Base-by-base conservation (phyloP, 192 early-diverging fungal genomes). In the Dispira parvispora region DNA sequence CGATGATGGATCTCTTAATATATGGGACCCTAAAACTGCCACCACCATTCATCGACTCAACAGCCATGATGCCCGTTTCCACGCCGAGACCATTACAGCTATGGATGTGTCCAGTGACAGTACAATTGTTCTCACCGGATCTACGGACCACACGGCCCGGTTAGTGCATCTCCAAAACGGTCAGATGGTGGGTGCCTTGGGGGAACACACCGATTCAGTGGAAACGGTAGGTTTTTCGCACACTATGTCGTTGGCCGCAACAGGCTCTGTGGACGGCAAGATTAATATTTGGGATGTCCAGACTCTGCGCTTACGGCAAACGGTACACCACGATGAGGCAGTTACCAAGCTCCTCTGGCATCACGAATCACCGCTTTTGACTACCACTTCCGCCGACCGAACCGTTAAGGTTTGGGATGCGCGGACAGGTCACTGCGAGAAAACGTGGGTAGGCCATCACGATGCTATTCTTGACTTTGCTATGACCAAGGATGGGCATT, bases 11-110 rank as follows among this genome's bases (percentile, higher is more conserved):
- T 71, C 84, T 1, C 67, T 94, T 47, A 86, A 88, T 42, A 72
- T 90, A 2, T 98, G 94, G 93, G 92, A 99, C 65, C 96, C 96
- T 20, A 91, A 89, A 72, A 84, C 88, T 5, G 93, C 89, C 0
- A 62, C 72, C 12, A 78, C 88, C 11, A 75, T 71, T 14, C 72
- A 70, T 23, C 81, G 76, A 63, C 79, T 92, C 56, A 77, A 81
- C 45, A 49, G 54, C 6, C 77, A 83, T 18, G 93, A 96, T 69
- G 82, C 78, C 32, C 81, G 96, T 38, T 99, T 94, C 74, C 91
- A 94, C 70, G 69, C 75, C 43, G 87, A 80, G 23, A 76, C 80
- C 18, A 84, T 99, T 60, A 91, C 86, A 10, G 75, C 78, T 53
- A 62, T 97, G 14, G 82, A 75, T 14, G 73, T 95, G 20, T 80